Conservation (phyloP, 768 basidiomycete genomes). For the Calocera cornea region DNA sequence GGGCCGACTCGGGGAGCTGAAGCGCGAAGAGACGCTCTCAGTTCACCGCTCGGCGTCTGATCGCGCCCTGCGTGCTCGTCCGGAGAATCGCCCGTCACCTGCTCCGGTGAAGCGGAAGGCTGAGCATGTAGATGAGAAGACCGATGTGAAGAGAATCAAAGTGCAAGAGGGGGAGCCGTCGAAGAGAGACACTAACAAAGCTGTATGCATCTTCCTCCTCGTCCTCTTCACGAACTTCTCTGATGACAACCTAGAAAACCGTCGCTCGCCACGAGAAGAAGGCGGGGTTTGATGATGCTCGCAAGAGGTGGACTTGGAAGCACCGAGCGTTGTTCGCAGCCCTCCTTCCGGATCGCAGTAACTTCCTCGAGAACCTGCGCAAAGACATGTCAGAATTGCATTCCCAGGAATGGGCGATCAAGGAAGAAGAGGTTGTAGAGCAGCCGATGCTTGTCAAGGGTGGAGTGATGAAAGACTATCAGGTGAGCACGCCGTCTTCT, state of each 20-base stretch:
- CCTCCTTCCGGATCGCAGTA: slow-evolving; percentile 31
- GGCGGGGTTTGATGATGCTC: slow-evolving; percentile 29
- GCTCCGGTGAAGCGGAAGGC: neutral
- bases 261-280: slow-evolving; percentile 28
- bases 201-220: neutral
- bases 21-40: neutral
- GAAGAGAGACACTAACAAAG: neutral
- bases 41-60: neutral
- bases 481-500: slow-evolving; percentile 29
- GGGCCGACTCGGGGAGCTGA: neutral
- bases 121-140: neutral
- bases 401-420: slow-evolving; percentile 20
- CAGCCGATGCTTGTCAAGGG: slow-evolving; percentile 41
- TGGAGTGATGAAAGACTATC: slow-evolving; percentile 60
- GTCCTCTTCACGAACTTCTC: neutral
- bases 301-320: slow-evolving; percentile 34
- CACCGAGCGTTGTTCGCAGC: slow-evolving; percentile 36
- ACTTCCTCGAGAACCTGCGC: slow-evolving; percentile 29
- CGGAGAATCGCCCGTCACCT: neutral
- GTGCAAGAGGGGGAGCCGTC: neutral
- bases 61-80: neutral
- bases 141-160: neutral
- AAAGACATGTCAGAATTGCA: slow-evolving; percentile 22
- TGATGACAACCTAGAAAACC: slow-evolving; percentile 27
- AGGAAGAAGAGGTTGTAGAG: slow-evolving; percentile 29